Conservation (phyloP, 257 asterid species). For the Coffea eugenioides region DNA sequence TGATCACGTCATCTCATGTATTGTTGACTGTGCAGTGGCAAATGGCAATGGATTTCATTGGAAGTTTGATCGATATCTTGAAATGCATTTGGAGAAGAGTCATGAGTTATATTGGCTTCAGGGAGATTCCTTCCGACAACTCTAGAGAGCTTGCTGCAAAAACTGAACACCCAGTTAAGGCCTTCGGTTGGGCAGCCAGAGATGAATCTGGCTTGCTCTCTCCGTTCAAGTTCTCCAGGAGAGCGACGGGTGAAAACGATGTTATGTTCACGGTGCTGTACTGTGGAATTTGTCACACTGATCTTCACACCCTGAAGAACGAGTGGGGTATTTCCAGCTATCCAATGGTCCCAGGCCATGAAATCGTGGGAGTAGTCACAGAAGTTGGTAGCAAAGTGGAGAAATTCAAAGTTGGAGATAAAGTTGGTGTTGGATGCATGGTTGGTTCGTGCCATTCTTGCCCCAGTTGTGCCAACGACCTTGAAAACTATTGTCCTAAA, state of each 20-base stretch:
- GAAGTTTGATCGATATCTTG: neutral
- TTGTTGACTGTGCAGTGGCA: neutral
- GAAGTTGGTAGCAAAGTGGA: slow-evolving; percentile 6
- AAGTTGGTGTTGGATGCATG: slow-evolving; percentile 18
- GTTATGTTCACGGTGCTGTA: slow-evolving; percentile 18
- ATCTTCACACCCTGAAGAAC: slow-evolving; percentile 24
- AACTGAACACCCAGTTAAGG: slow-evolving; percentile 20
- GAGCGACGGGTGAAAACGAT: slow-evolving; percentile 23
- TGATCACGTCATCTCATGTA: neutral
- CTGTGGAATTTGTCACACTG: slow-evolving; percentile 25
- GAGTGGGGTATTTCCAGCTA: slow-evolving; percentile 5
- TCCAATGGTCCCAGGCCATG: slow-evolving; percentile 20
- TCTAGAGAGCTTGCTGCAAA: slow-evolving; percentile 4
- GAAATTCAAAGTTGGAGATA: slow-evolving; percentile 23
- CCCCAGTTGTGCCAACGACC: neutral
- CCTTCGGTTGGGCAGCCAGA: slow-evolving; percentile 25
- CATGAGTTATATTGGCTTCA: neutral
- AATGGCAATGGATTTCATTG: slow-evolving; percentile 2
- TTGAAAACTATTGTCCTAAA: slow-evolving; percentile 18
- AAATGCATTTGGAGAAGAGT: slow-evolving; percentile 4
- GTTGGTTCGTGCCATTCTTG: slow-evolving; percentile 14
- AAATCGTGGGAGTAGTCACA: slow-evolving; percentile 15
- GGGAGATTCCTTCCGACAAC: neutral
- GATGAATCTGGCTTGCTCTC: slow-evolving; percentile 22
- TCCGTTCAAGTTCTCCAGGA: slow-evolving; percentile 28